Percentiles rank a stretch among this genome's conserved stretches.
phyloP scores from a whole-genome alignment of 768 basidiomycete species.

The Podaxis sp. region DNA sequence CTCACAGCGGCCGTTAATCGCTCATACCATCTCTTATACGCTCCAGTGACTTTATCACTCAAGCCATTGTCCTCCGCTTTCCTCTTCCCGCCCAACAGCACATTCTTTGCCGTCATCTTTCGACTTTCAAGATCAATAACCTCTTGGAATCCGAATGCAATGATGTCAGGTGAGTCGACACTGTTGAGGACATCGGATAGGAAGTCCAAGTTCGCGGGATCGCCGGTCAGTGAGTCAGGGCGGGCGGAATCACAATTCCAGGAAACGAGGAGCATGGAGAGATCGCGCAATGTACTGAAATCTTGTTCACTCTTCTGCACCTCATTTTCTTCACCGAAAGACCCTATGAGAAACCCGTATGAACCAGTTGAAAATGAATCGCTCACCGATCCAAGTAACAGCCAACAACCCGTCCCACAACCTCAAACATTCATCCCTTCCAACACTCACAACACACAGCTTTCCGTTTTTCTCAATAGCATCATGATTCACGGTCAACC shows the following conservation, averaged over 20 bases:
- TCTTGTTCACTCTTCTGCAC: constrained; percentile 68
- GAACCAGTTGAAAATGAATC: not conserved
- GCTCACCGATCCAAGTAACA: constrained; percentile 83
- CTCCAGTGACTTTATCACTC: constrained; percentile 80
- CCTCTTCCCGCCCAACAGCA: constrained; percentile 76
- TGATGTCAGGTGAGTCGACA: constrained; percentile 70
- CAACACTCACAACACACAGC: constrained; percentile 71
- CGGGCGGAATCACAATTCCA: constrained; percentile 93
- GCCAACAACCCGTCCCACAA: constrained; percentile 91
- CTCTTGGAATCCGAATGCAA: constrained; percentile 94
- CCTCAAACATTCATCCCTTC: constrained; percentile 64
- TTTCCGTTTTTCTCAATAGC: constrained; percentile 66
- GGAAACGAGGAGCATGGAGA: constrained; percentile 76
- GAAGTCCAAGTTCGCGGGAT: constrained; percentile 73
- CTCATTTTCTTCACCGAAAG: constrained; percentile 54
- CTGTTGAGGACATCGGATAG: constrained; percentile 72
- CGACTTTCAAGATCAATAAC: constrained; percentile 93
- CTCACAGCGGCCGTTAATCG: constrained; percentile 68
- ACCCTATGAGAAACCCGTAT: constrained; percentile 1
- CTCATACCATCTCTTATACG: constrained; percentile 90
- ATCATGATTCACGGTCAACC: constrained; percentile 65
- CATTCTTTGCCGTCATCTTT: constrained; percentile 88
- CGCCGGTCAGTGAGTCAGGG: constrained; percentile 66
- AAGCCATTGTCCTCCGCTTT: constrained; percentile 45
- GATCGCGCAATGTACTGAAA: constrained; percentile 75